These are phyloP conservation scores for Aspergillus diversus DNA, from an alignment of 495 filamentous ascomycete species.

Conservation along the genomic window DNA sequence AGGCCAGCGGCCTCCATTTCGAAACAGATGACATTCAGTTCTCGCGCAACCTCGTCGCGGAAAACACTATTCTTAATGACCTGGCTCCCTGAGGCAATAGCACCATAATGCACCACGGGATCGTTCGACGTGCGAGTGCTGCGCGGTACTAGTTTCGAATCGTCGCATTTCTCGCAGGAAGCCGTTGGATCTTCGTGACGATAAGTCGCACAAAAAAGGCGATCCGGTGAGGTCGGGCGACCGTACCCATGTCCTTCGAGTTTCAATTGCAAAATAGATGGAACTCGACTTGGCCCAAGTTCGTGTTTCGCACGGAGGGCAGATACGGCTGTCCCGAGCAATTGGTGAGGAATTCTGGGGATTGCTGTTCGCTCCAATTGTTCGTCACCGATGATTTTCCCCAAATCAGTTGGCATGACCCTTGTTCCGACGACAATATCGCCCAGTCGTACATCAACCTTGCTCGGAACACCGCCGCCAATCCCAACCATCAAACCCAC, in stretches of 20 bases:
- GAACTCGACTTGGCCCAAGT: constrained; percentile 19
- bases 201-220: constrained; percentile 27
- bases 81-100: constrained; percentile 44
- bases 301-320: constrained; percentile 32
- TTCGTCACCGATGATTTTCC: constrained; percentile 32
- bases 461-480: constrained; percentile 33
- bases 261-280: constrained; percentile 28
- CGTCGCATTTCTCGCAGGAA: constrained; percentile 21
- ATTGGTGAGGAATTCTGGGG: constrained; percentile 6
- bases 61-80: constrained; percentile 38
- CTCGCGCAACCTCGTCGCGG: constrained; percentile 32
- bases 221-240: constrained; percentile 25
- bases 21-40: not conserved
- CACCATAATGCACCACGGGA: constrained; percentile 42
- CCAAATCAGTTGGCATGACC: constrained; percentile 49
- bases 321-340: constrained; percentile 21
- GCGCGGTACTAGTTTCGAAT: constrained; percentile 15
- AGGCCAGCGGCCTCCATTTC: too few relatives aligned
- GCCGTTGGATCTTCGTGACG: constrained; percentile 13
- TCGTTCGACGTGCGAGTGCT: constrained; percentile 15
- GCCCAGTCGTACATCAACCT: constrained; percentile 35
- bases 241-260: constrained; percentile 15
- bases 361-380: constrained; percentile 23
- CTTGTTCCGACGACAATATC: constrained; percentile 39
- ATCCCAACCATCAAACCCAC: constrained; percentile 40